Percentiles rank a stretch among this genome's conserved stretches.
phyloP scores from a whole-genome alignment of 2,329 filamentous ascomycete genomes.

The Microsporum canis region DNA sequence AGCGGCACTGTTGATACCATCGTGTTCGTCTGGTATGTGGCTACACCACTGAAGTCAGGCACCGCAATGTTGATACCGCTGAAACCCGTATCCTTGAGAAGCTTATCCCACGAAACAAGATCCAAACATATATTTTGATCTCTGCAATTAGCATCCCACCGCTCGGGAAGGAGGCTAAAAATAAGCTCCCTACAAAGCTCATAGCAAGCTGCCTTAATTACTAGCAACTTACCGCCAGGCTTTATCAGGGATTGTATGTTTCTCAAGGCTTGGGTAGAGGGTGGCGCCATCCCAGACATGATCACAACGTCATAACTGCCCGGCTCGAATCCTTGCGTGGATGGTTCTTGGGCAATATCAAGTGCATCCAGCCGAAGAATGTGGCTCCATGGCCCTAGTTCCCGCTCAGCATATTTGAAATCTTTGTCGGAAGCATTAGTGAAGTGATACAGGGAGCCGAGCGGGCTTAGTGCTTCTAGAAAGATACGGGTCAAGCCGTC shows the following conservation, averaged over 20 bases:
- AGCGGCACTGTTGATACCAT: no score
- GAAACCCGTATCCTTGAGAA: no score
- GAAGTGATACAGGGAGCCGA: neutral
- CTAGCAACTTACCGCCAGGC: neutral
- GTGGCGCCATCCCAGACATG: constrained; percentile 16
- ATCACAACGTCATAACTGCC: constrained; percentile 17
- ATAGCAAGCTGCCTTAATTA: neutral
- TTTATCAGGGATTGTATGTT: neutral
- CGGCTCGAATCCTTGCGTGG: constrained; percentile 14
- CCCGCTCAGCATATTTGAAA: neutral
- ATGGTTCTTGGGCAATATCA: constrained; percentile 15
- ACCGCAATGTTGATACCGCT: no score
- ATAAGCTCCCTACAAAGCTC: no score
- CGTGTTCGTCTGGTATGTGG: no score
- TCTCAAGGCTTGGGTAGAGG: neutral
- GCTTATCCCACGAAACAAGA: no score
- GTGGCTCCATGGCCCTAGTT: neutral
- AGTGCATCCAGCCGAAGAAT: neutral
- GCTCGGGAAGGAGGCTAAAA: no score
- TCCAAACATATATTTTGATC: no score
- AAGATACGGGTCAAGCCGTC: no score
- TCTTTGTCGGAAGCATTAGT: neutral
- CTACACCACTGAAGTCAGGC: no score
- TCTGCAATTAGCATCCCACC: no score
- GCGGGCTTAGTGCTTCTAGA: no score